Evolutionary conservation across 2,329 filamentous ascomycete genomes (phyloP).

Genomic region (Pleoardoris graminearum): DNA sequence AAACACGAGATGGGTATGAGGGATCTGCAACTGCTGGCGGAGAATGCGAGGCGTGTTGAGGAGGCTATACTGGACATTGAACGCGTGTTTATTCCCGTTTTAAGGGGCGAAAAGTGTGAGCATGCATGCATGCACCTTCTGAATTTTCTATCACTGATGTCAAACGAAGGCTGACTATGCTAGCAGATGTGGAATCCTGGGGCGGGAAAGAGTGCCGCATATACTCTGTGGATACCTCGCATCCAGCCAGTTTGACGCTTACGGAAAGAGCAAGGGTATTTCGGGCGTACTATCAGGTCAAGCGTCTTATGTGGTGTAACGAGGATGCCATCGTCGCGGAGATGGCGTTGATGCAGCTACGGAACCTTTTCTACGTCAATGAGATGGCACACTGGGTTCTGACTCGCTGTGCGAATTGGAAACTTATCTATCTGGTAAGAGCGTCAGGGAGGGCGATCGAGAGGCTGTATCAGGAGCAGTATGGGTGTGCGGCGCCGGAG

Average conservation of each 20-base stretch:
- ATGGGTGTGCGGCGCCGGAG: background rate
- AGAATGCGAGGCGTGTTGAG: background rate
- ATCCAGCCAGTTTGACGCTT: background rate
- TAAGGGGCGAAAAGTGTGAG: background rate
- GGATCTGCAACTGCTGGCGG: background rate
- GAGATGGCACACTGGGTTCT: background rate
- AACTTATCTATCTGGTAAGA: background rate
- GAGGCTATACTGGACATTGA: background rate
- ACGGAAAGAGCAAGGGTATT: background rate
- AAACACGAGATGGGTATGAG: background rate
- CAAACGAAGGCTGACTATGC: background rate
- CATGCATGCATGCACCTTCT: background rate
- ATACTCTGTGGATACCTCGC: background rate
- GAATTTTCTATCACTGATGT: background rate
- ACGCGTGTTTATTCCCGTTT: background rate
- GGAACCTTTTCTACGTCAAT: background rate
- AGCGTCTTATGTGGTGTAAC: background rate
- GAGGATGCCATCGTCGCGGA: background rate
- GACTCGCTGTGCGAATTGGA: background rate
- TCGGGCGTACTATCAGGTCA: background rate
- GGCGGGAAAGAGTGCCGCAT: background rate
- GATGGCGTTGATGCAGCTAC: background rate
- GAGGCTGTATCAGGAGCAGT: background rate
- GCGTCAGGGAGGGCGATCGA: background rate
- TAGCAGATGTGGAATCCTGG: background rate